These are phyloP conservation scores for Amylostereum areolatum DNA, from an alignment of 1,284 basidiomycete species.

Conservation along the genomic window DNA sequence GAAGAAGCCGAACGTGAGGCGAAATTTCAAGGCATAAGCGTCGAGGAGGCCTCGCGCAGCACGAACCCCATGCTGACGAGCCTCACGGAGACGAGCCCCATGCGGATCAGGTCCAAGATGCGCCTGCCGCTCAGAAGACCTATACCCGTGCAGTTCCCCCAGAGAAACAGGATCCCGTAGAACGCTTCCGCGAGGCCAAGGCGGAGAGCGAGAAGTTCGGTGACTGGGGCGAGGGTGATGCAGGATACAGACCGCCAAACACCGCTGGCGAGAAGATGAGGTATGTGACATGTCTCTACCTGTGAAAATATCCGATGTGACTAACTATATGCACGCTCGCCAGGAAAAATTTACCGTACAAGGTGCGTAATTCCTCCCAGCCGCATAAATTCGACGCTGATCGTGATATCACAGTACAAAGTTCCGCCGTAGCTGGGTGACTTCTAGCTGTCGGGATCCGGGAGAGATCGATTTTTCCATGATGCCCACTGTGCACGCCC, in stretches of 20 bases:
- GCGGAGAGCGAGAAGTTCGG: conserved; percentile 44
- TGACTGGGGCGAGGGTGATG: conserved; percentile 68
- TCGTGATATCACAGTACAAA: conserved; percentile 59
- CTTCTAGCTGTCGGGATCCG: conserved; percentile 40
- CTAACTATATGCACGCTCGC: conserved; percentile 1
- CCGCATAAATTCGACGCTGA: conserved; percentile 4
- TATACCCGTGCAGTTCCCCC: conserved; percentile 46
- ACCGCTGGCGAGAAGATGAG: conserved; percentile 66
- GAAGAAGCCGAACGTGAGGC: conserved; percentile 84
- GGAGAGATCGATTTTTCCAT: background rate
- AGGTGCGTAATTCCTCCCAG: conserved; percentile 43
- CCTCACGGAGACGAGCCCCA: background rate
- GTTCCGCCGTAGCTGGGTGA: conserved; percentile 80
- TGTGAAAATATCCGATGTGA: background rate
- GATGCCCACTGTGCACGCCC: background rate
- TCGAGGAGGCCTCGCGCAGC: conserved; percentile 60
- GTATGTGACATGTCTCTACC: conserved; percentile 27
- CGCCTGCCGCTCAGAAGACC: conserved; percentile 35
- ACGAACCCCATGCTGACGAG: conserved; percentile 29
- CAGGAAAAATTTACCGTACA: conserved; percentile 79
- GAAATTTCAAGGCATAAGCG: conserved; percentile 72
- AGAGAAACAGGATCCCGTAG: conserved; percentile 59
- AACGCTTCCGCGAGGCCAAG: conserved; percentile 51
- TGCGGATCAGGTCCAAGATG: conserved; percentile 4
- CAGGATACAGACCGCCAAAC: conserved; percentile 71